Percentiles rank a stretch among this genome's conserved stretches.
Conservation (phyloP, 2,329 filamentous ascomycete genomes). For the Aaosphaeria pasadenensis region DNA sequence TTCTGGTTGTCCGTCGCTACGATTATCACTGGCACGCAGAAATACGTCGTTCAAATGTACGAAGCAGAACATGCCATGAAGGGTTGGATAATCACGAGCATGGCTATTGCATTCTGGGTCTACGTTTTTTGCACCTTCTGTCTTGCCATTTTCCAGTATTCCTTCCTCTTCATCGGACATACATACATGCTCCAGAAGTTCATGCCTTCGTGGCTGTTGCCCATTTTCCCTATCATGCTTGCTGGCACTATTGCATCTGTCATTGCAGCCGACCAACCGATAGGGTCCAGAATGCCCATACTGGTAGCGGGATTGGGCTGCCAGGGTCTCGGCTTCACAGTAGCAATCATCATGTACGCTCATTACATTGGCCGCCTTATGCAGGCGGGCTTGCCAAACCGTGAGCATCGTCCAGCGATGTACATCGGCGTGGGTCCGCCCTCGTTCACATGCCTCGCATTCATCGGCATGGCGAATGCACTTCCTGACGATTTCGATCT, state of each 20-base stretch:
- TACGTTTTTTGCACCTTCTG: conserved; percentile 42
- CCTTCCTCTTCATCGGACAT: conserved; percentile 60
- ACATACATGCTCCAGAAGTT: conserved; percentile 62
- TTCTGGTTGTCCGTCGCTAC: conserved; percentile 42
- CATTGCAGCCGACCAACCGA: conserved; percentile 60
- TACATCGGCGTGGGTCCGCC: conserved; percentile 76
- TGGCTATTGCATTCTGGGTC: conserved; percentile 43
- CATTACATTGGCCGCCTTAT: conserved; percentile 72
- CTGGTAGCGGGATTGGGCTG: conserved; percentile 65
- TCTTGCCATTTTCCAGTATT: conserved; percentile 53
- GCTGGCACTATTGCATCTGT: conserved; percentile 67
- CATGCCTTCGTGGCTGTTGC: conserved; percentile 73
- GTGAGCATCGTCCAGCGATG: conserved; percentile 65
- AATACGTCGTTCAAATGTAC: conserved; percentile 31
- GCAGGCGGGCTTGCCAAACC: conserved; percentile 60
- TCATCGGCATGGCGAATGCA: conserved; percentile 63
- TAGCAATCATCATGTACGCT: conserved; percentile 71
- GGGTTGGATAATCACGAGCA: conserved; percentile 39
- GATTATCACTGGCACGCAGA: conserved; percentile 43
- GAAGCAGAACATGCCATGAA: conserved; percentile 38
- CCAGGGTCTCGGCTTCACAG: conserved; percentile 66
- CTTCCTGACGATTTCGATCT: conserved; percentile 45
- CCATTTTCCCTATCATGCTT: conserved; percentile 73
- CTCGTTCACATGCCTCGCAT: conserved; percentile 66
- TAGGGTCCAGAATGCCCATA: conserved; percentile 58